phyloP scores from a whole-genome alignment of 169 alveolate genomes.

The Neospora caninum region DNA sequence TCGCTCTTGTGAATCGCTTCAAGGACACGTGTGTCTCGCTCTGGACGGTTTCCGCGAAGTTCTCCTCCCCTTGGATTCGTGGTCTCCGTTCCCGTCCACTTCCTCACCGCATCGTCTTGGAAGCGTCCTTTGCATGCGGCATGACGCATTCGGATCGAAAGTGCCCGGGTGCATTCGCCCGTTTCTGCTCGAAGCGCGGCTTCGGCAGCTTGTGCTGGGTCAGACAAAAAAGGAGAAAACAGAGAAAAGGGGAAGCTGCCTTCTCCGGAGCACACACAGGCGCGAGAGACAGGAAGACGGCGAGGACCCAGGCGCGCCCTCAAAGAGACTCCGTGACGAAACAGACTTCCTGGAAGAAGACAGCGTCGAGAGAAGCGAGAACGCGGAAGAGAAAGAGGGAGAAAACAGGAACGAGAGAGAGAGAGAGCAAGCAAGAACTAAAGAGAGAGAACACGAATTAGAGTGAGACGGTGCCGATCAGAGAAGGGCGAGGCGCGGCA shows the following conservation, averaged over 20 bases:
- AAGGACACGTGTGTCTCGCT: no score
- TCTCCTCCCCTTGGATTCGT: no score
- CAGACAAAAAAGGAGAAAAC: neutral
- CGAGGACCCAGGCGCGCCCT: neutral
- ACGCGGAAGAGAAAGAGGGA: no score
- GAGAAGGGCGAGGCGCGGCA: neutral
- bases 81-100: no score
- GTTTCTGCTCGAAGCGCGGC: constrained; percentile 60
- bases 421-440: no score
- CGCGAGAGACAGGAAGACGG: neutral
- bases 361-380: no score
- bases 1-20: neutral
- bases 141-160: constrained; percentile 54
- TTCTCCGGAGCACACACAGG: no score
- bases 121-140: constrained; percentile 36
- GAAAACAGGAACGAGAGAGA: no score
- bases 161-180: constrained; percentile 25
- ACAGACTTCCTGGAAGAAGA: no score
- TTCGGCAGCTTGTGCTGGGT: constrained; percentile 60
- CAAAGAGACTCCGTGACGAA: no score
- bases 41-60: no score
- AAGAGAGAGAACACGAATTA: neutral
- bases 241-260: no score
- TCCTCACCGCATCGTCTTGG: constrained; percentile 57
- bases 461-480: neutral